Evolutionary conservation across 2,329 filamentous ascomycete genomes (phyloP), one percentile per base, ranked within the genome.

Genomic region (Emmonsia crescens): DNA sequence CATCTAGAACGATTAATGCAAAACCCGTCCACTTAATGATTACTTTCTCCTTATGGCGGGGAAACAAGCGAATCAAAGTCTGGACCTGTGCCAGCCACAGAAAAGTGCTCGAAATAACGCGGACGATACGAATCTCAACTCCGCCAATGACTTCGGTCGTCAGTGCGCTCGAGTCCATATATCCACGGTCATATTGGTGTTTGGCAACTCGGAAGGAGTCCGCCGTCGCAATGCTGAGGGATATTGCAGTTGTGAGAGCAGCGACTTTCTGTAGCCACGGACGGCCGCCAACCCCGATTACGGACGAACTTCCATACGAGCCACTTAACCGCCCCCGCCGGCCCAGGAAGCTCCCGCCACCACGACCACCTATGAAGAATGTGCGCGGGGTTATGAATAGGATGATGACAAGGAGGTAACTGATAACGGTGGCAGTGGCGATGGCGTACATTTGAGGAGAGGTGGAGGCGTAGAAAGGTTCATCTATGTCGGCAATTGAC

Each of bases 21-120:
- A 97, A 96, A 1, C 93, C 94, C 19, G 93, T 91, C 93, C 93
- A 99, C 77, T 97, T 97, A 77, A 99, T 99, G 67, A 97, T 89
- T 59, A 97, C 87, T 77, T 97, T 97, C 76, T 99, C 94, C 70
- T 95, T 89, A 71, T 97, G 93, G 40, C 94, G 89, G 8, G 94
- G 94, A 68, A 99, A 99, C 1, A 99, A 81, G 60, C 94, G 88
- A 68, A 97, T 97, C 62, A 99, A 77, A 0, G 94, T 99, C 77
- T 99, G 94, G 0, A 96, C 93, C 75, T 99, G 94, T 0, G 94
- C 94, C 46, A 99, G 85, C 93, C 94, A 97, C 36, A 99, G 81
- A 73, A 97, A 97, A 0, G 94, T 92, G 74, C 96, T 91, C 21
- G 93, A 97, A 66, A 99, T 91, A 67, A 97, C 85, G 66, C 92